These are phyloP conservation scores for Globisporangium sylvaticum DNA, from an alignment of 352 stramenopile species.

Conservation along the genomic window DNA sequence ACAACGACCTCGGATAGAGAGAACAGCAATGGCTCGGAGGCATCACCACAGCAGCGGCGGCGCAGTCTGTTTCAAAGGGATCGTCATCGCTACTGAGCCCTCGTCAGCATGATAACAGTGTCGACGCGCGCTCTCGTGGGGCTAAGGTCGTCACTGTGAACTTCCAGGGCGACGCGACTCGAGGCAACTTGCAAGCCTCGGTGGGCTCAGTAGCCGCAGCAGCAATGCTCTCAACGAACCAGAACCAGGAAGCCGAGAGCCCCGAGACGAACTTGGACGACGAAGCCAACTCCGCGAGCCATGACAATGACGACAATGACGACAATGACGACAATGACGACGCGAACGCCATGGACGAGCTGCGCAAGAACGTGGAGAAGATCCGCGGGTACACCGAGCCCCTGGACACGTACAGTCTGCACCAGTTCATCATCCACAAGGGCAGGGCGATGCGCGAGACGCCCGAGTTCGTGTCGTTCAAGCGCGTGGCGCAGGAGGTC, in stretches of 20 bases:
- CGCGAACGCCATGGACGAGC: conserved; percentile 50
- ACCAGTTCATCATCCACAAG: conserved; percentile 90
- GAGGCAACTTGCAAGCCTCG: conserved; percentile 9
- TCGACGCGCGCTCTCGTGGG: conserved; percentile 6
- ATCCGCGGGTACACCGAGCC: conserved; percentile 81
- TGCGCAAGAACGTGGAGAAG: conserved; percentile 73
- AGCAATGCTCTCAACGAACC: conserved; percentile 19
- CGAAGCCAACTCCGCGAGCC: background rate
- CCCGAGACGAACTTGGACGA: conserved; percentile 20
- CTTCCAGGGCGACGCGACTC: conserved; percentile 19
- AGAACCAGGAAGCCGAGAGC: conserved; percentile 19
- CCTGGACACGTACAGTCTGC: conserved; percentile 72
- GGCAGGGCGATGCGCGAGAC: conserved; percentile 73
- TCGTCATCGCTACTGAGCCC: background rate
- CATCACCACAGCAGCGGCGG: background rate
- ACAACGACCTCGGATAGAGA: background rate
- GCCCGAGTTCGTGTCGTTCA: conserved; percentile 86
- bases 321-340: conserved; percentile 24
- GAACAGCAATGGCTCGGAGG: conserved; percentile 6
- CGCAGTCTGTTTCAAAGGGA: background rate
- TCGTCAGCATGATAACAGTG: background rate
- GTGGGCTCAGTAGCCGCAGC: conserved; percentile 9
- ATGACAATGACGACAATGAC: conserved; percentile 19
- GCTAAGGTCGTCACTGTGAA: conserved; percentile 27
- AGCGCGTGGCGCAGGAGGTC: conserved; percentile 66